Conservation (phyloP, 2,329 filamentous ascomycete genomes). For the Juglanconis juglandina region DNA sequence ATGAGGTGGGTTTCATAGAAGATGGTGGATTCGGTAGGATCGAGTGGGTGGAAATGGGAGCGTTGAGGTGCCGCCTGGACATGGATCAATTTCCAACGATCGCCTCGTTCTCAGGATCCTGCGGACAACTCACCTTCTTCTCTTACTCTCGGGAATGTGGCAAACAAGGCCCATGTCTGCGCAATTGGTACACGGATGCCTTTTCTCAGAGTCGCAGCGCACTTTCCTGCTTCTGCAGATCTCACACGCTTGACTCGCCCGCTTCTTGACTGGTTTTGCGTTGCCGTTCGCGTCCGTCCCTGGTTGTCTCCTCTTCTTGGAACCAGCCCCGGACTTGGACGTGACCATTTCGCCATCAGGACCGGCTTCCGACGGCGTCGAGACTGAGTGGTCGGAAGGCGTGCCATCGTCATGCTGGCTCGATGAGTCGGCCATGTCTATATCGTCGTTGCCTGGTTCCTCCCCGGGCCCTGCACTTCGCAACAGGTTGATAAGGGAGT, state of each 20-base stretch:
- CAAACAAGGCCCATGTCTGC: conserved; percentile 46
- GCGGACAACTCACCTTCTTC: conserved; percentile 68
- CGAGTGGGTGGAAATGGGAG: neutral
- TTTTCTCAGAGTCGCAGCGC: conserved; percentile 88
- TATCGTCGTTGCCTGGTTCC: neutral
- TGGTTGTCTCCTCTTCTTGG: conserved; percentile 28
- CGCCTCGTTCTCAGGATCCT: no score
- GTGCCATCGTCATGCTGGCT: conserved; percentile 1
- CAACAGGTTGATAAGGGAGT: neutral
- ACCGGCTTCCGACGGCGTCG: neutral
- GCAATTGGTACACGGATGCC: conserved; percentile 84
- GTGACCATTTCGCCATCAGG: neutral
- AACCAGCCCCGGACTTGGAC: neutral
- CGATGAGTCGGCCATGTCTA: conserved; percentile 3
- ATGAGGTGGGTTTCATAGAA: conserved; percentile 13
- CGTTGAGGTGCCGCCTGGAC: neutral
- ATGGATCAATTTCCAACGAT: no score
- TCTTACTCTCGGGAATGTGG: conserved; percentile 74
- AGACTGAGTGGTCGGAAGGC: conserved; percentile 2
- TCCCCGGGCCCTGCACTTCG: neutral
- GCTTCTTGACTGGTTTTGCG: conserved; percentile 47
- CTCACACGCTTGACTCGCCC: conserved; percentile 88
- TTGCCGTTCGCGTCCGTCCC: conserved; percentile 30
- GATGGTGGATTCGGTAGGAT: neutral
- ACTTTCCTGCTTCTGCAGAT: conserved; percentile 88